Evolutionary conservation across 805 yeast genomes (phyloP).

Genomic region (Candida chauliodis): DNA sequence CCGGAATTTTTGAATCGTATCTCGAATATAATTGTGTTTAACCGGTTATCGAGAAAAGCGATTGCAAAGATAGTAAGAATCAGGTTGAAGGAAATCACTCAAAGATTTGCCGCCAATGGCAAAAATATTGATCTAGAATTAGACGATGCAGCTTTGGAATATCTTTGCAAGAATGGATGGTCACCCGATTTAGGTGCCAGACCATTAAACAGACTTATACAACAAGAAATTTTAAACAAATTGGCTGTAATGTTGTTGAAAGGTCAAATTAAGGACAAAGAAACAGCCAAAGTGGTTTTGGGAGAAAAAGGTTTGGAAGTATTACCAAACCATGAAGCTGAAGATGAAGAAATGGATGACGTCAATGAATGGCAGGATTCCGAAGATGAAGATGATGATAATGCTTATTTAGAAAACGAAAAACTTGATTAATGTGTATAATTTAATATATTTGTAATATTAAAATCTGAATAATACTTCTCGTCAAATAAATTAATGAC

Average conservation of each 20-base stretch:
- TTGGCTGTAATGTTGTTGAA: conserved; percentile 85
- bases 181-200: conserved; percentile 95
- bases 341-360: conserved; percentile 48
- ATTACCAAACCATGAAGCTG: conserved; percentile 76
- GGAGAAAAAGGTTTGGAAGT: conserved; percentile 70
- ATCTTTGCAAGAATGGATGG: conserved; percentile 81
- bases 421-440: conserved; percentile 4
- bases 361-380: conserved; percentile 58
- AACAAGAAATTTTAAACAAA: conserved; percentile 78
- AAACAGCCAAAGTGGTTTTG: conserved; percentile 64
- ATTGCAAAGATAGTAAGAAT: conserved; percentile 88
- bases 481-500: too few species aligned
- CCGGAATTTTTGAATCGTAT: conserved; percentile 98
- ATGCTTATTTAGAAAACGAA: conserved; percentile 6
- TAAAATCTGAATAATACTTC: too few species aligned
- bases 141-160: conserved; percentile 74
- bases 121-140: conserved; percentile 70
- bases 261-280: conserved; percentile 87
- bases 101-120: conserved; percentile 80
- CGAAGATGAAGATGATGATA: conserved; percentile 58
- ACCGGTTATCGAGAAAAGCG: conserved; percentile 86
- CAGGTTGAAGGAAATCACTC: conserved; percentile 79
- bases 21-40: conserved; percentile 88
- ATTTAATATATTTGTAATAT: neutral
- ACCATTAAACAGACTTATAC: conserved; percentile 90